These are phyloP conservation scores for Strobilomyces echinocephalus DNA, from an alignment of 768 basidiomycete genomes.

Conservation along the genomic window DNA sequence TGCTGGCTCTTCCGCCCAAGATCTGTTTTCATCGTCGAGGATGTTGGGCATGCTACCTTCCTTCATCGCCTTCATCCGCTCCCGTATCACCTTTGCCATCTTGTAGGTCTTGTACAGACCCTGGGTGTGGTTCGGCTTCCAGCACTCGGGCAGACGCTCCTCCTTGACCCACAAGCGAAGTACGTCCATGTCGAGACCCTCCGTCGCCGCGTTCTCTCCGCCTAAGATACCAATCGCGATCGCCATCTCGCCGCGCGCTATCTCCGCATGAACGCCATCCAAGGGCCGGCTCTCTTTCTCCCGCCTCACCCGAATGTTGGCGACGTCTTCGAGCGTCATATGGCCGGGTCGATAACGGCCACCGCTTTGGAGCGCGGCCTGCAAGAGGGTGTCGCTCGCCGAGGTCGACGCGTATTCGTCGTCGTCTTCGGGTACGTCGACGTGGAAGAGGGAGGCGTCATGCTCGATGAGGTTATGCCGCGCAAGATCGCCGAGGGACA, in stretches of 20 bases:
- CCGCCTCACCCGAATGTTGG: conserved; percentile 46
- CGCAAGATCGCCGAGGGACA: conserved; percentile 40
- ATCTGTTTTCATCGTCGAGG: conserved; percentile 10
- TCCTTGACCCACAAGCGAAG: conserved; percentile 46
- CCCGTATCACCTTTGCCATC: conserved; percentile 26
- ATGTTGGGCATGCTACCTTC: conserved; percentile 16
- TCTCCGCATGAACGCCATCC: conserved; percentile 47
- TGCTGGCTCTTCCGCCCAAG: background rate
- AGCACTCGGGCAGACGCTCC: conserved; percentile 45
- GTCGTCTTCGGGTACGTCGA: conserved; percentile 35
- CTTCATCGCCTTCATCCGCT: conserved; percentile 24
- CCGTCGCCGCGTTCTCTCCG: conserved; percentile 32
- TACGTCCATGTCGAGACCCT: conserved; percentile 44
- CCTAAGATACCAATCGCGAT: conserved; percentile 51
- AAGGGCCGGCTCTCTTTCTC: conserved; percentile 42
- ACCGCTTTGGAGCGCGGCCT: conserved; percentile 34
- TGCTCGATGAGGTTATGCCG: conserved; percentile 53
- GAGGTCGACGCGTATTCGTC: conserved; percentile 43
- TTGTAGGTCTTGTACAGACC: conserved; percentile 29
- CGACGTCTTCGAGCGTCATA: conserved; percentile 37
- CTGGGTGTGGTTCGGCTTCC: conserved; percentile 30
- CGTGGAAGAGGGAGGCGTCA: conserved; percentile 56
- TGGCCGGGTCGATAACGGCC: conserved; percentile 25
- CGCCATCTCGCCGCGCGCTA: conserved; percentile 66
- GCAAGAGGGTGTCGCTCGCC: conserved; percentile 36